Evolutionary conservation across 2,329 filamentous ascomycete genomes (phyloP), one percentile per base, ranked within the genome.

Genomic region (Anisogramma anomala): DNA sequence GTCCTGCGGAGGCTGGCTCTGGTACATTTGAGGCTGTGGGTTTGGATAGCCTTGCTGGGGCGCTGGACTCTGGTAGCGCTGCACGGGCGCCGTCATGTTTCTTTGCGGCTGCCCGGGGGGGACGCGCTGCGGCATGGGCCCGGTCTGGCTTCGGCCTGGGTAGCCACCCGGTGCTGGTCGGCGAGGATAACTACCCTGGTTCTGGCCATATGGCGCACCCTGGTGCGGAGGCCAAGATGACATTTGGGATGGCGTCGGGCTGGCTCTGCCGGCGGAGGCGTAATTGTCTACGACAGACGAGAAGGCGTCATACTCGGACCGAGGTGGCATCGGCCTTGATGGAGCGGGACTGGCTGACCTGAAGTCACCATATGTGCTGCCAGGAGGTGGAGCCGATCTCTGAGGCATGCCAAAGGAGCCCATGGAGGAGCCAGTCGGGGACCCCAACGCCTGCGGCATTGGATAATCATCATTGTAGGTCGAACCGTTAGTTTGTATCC

Each of bases 61-160:
- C 11, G 33, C 15, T 25, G 33, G 9, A 20, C 33, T 25, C 7
- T 4, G n/a, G n/a, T 14, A 26, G 4, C 41, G 41, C 17, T 48
- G 49, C 19, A 53, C 42, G 0, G 59, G 59, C 1, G 57, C 55
- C 8, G 58, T 61, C 58, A 59, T 59, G 45, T 56, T 56, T 18
- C 58, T 51, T 41, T 56, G 53, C 1, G 56, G 59, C 19, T 49
- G 52, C 9, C 46, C 43, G 3, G 42, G 49, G 1, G 50, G 51
- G 5, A 51, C 47, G 2, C 49, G 48, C 20, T 33, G 33, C 7
- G 52, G 50, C 37, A 58, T 31, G 1, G 56, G 55, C 26, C 50
- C 51, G 0, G 59, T 60, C 11, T 52, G 53, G 35, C 55, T 58
- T n/a, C 54, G 49, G 41, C 43, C 43, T 1, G 53, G 52, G 35